Conservation (phyloP, 2,329 filamentous ascomycete species). For the Colletotrichum incanum region DNA sequence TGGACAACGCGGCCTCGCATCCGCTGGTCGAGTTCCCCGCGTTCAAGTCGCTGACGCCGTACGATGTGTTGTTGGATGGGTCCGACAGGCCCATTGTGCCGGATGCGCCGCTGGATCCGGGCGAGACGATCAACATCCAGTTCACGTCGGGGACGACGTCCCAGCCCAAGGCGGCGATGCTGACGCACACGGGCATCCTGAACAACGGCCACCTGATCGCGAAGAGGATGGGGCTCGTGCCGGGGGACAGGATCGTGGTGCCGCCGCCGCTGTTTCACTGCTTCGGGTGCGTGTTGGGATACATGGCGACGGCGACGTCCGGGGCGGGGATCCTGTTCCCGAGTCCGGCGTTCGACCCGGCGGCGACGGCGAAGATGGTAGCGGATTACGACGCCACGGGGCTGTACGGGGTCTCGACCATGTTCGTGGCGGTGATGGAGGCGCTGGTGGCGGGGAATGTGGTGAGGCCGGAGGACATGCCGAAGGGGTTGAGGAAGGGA, state of each 20-base stretch:
- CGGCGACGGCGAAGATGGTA: constrained; percentile 75
- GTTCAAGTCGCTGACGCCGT: constrained; percentile 62
- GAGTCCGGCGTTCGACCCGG: constrained; percentile 87
- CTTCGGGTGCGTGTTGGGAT: constrained; percentile 93
- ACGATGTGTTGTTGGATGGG: constrained; percentile 57
- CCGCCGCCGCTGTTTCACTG: constrained; percentile 92
- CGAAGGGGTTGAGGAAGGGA: constrained; percentile 79
- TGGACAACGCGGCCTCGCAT: constrained; percentile 80
- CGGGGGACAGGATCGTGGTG: constrained; percentile 83
- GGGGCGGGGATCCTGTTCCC: constrained; percentile 89
- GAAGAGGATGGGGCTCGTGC: constrained; percentile 84
- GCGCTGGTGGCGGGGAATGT: constrained; percentile 68
- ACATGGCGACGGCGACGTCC: constrained; percentile 91
- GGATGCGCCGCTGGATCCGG: constrained; percentile 64
- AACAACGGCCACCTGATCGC: constrained; percentile 94
- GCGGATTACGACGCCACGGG: constrained; percentile 70
- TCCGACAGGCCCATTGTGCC: constrained; percentile 57
- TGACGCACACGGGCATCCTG: constrained; percentile 87
- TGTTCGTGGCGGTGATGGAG: constrained; percentile 92
- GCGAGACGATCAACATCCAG: constrained; percentile 93
- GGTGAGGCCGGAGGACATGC: constrained; percentile 49
- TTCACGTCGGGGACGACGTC: constrained; percentile 98
- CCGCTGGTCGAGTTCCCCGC: constrained; percentile 59
- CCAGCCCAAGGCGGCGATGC: constrained; percentile 90
- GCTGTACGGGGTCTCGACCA: constrained; percentile 92